A percentile compares a stretch with the other conserved stretches of the same genome.
Conservation (phyloP, 768 basidiomycete species). For the Mycena rosella region DNA sequence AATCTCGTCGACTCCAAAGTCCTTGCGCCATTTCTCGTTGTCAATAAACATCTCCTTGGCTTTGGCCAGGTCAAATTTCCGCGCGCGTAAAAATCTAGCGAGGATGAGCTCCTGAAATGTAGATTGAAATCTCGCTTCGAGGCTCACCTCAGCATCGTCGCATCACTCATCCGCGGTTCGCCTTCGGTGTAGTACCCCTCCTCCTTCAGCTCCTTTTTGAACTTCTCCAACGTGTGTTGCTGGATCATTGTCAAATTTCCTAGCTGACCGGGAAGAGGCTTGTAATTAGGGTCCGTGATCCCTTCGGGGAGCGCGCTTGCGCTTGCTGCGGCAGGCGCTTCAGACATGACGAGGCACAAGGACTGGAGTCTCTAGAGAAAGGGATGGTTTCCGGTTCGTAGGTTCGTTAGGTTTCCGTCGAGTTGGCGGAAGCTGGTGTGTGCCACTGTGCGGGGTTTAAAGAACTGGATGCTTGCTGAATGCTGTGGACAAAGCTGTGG, state of each 20-base stretch:
- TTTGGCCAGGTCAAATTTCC: slow-evolving; percentile 89
- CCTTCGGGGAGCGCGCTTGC: slow-evolving; percentile 69
- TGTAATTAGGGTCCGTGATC: slow-evolving; percentile 74
- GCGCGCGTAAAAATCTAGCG: slow-evolving; percentile 87
- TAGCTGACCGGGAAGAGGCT: slow-evolving; percentile 76
- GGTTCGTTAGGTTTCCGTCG: too few relatives aligned
- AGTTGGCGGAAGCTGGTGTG: too few relatives aligned
- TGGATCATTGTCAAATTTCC: slow-evolving; percentile 82
- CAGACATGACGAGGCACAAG: too few relatives aligned
- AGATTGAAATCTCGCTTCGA: neutral
- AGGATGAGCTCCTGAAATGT: neutral
- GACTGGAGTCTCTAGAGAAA: too few relatives aligned
- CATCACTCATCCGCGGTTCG: slow-evolving; percentile 72
- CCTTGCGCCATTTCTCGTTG: slow-evolving; percentile 91
- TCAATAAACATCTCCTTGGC: slow-evolving; percentile 87
- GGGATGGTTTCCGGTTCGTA: too few relatives aligned
- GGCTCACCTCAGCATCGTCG: slow-evolving; percentile 72
- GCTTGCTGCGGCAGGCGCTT: slow-evolving; percentile 63
- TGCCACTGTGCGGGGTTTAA: too few relatives aligned
- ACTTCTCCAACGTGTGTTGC: slow-evolving; percentile 48
- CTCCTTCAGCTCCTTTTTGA: too few relatives aligned
- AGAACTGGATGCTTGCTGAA: too few relatives aligned
- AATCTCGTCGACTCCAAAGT: slow-evolving; percentile 85
- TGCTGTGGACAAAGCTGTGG: too few relatives aligned
- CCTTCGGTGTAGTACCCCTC: slow-evolving; percentile 70